phyloP scores from a whole-genome alignment of 352 stramenopile genomes.

The Globisporangium solare region DNA sequence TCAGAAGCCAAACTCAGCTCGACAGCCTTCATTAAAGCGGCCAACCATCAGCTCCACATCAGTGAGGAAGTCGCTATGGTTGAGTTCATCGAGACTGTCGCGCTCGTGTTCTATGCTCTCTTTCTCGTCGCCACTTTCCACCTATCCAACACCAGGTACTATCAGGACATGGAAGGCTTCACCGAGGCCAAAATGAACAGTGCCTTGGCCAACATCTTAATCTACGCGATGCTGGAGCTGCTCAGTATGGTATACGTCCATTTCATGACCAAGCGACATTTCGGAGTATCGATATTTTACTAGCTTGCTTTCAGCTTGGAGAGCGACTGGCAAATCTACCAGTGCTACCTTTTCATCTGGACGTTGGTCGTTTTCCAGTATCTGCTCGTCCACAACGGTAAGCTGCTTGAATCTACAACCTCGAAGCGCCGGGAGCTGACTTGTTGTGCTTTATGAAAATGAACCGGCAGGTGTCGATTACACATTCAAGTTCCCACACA shows the following conservation, averaged over 20 bases:
- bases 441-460: too few relatives aligned
- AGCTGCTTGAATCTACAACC: background rate
- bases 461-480: too few relatives aligned
- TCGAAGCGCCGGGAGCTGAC: too few relatives aligned
- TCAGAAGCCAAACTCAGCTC: too few relatives aligned
- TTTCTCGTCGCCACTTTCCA: constrained; percentile 24
- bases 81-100: constrained; percentile 33
- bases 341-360: constrained; percentile 24
- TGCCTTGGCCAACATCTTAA: constrained; percentile 12
- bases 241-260: constrained; percentile 18
- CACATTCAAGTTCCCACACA: too few relatives aligned
- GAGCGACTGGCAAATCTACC: constrained; percentile 22
- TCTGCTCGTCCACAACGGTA: constrained; percentile 16
- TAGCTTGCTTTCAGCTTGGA: constrained; percentile 35
- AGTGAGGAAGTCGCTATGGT: constrained; percentile 9
- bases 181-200: background rate
- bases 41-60: background rate
- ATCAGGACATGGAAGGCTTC: constrained; percentile 16
- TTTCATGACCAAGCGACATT: constrained; percentile 9
- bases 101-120: constrained; percentile 22
- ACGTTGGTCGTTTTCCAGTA: constrained; percentile 25
- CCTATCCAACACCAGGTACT: constrained; percentile 30
- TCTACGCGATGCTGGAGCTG: constrained; percentile 23
- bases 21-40: background rate
- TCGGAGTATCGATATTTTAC: constrained; percentile 23